phyloP scores from a whole-genome alignment of 1,139 yeast genomes.

The Pichia sp. region DNA sequence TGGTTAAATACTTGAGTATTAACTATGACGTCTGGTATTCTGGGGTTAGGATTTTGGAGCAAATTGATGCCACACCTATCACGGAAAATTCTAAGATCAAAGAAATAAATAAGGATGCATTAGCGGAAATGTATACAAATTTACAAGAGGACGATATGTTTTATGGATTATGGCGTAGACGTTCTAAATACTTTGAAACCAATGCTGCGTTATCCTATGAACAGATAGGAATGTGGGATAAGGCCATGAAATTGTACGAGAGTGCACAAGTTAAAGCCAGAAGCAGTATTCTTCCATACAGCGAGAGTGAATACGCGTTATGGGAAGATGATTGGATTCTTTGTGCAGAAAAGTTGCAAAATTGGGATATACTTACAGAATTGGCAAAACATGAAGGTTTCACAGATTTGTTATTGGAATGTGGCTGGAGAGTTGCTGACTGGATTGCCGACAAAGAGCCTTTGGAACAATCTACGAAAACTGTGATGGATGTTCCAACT shows the following conservation, averaged over 20 bases:
- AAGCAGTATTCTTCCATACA: conserved; percentile 90
- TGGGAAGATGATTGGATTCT: conserved; percentile 99
- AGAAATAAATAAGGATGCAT: conserved; percentile 85
- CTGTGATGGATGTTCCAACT: conserved; percentile 98
- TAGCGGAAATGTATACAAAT: conserved; percentile 80
- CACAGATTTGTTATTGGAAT: conserved; percentile 85
- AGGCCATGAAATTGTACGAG: conserved; percentile 90
- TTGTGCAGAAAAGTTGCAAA: conserved; percentile 95
- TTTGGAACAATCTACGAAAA: conserved; percentile 85
- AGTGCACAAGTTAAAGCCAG: conserved; percentile 97
- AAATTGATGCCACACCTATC: conserved; percentile 41
- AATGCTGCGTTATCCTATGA: conserved; percentile 89
- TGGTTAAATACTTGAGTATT: conserved; percentile 80
- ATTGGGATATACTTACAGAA: conserved; percentile 96
- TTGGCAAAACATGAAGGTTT: conserved; percentile 97
- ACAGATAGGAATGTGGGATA: conserved; percentile 92
- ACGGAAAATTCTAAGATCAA: conserved; percentile 62
- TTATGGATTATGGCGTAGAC: conserved; percentile 94
- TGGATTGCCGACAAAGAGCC: conserved; percentile 97
- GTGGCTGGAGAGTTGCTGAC: conserved; percentile 99
- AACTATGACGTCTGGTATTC: conserved; percentile 91
- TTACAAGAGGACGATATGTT: conserved; percentile 95
- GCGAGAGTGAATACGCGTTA: conserved; percentile 88
- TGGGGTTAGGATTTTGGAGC: conserved; percentile 74
- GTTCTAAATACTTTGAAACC: conserved; percentile 91